Conservation (phyloP, 352 stramenopile genomes). For the Phytophthora brassicae region DNA sequence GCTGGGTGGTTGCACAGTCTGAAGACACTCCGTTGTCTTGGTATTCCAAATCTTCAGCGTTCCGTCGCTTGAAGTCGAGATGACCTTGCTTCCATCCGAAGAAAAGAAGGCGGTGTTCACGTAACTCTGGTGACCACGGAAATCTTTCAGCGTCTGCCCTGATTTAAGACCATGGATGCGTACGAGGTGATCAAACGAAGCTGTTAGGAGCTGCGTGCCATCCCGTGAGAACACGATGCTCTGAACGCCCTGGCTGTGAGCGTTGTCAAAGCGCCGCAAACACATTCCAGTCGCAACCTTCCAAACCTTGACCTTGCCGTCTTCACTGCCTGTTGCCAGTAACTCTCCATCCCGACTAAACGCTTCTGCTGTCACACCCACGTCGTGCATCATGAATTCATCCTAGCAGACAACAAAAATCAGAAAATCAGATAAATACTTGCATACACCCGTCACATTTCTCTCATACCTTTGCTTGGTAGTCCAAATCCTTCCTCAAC, state of each 20-base stretch:
- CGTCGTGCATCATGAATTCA: constrained; percentile 93
- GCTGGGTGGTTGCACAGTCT: constrained; percentile 69
- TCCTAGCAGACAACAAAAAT: constrained; percentile 51
- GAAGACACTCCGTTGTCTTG: constrained; percentile 81
- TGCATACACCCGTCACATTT: background rate
- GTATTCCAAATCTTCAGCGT: constrained; percentile 91
- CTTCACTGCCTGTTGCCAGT: constrained; percentile 85
- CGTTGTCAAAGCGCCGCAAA: constrained; percentile 87
- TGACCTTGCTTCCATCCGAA: constrained; percentile 62
- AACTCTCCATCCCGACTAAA: constrained; percentile 88
- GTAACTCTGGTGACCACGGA: constrained; percentile 91
- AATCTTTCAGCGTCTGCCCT: constrained; percentile 93
- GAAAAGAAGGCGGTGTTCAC: constrained; percentile 90
- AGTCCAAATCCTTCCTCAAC: constrained; percentile 91
- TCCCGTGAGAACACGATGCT: constrained; percentile 91
- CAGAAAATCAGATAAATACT: background rate
- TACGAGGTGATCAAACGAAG: constrained; percentile 86
- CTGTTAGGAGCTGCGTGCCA: constrained; percentile 89
- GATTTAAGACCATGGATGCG: constrained; percentile 94
- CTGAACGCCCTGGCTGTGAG: constrained; percentile 79
- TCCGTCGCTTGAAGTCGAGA: constrained; percentile 91
- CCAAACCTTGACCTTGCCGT: constrained; percentile 93
- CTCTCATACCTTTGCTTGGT: constrained; percentile 79
- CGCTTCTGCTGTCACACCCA: constrained; percentile 82
- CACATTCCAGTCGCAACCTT: constrained; percentile 90